Evolutionary conservation across 2,329 filamentous ascomycete species (phyloP).

Genomic region (Colletotrichum shisoi): DNA sequence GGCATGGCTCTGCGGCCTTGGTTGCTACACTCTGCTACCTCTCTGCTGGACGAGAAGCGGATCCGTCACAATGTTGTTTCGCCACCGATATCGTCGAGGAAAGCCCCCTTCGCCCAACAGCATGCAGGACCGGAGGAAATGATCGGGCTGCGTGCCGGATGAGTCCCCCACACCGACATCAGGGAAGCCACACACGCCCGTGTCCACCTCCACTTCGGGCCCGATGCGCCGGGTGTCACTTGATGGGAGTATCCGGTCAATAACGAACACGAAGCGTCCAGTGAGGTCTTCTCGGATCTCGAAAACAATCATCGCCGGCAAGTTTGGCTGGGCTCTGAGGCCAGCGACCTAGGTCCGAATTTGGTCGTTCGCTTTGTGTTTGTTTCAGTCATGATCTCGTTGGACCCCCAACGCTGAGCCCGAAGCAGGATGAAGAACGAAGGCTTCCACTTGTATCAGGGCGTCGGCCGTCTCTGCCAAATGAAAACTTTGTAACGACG

Average conservation of each 20-base stretch:
- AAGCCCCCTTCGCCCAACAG: background rate
- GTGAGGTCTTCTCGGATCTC: background rate
- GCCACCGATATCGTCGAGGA: background rate
- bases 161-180: conserved; percentile 2
- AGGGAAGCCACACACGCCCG: background rate
- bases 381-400: too few species aligned
- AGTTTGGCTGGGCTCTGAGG: background rate
- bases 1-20: background rate
- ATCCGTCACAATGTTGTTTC: background rate
- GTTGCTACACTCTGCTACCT: background rate
- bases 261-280: background rate
- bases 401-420: background rate
- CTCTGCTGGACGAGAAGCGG: background rate
- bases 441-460: background rate
- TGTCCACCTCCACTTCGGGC: conserved; percentile 10
- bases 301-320: background rate
- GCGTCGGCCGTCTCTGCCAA: background rate
- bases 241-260: background rate
- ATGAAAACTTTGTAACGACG: background rate
- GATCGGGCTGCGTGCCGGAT: conserved; percentile 1
- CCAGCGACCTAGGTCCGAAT: too few species aligned
- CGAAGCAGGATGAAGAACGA: background rate
- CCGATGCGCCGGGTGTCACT: conserved; percentile 1
- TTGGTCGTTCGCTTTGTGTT: background rate
- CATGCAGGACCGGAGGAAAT: background rate